phyloP scores from a whole-genome alignment of 495 filamentous ascomycete species.

The Xylaria scruposa region DNA sequence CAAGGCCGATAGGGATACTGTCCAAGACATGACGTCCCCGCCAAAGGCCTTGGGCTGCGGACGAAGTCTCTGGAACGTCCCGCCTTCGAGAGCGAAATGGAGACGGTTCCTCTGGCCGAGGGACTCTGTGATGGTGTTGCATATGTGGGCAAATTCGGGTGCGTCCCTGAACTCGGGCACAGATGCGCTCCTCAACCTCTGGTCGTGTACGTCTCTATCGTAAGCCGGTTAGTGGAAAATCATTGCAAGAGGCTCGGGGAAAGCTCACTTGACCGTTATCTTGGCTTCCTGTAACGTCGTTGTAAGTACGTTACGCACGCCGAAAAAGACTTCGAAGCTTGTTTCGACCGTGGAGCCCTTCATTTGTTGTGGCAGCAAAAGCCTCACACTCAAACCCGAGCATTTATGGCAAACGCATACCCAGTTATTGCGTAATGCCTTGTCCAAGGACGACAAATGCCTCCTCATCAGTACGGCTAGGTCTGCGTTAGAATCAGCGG shows the following conservation, averaged over 20 bases:
- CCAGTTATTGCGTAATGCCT: constrained; percentile 41
- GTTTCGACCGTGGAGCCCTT: constrained; percentile 1
- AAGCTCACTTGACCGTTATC: constrained; percentile 43
- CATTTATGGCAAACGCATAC: constrained; percentile 44
- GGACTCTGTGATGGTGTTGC: constrained; percentile 1
- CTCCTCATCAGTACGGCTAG: neutral
- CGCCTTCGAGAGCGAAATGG: constrained; percentile 37
- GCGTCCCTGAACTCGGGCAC: neutral
- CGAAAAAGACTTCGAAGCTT: constrained; percentile 28
- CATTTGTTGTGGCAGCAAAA: constrained; percentile 33
- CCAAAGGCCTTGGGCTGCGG: constrained; percentile 43
- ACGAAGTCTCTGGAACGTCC: constrained; percentile 38
- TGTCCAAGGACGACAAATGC: constrained; percentile 3
- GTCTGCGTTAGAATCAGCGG: neutral
- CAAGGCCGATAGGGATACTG: constrained; percentile 40
- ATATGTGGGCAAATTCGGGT: neutral
- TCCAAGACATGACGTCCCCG: constrained; percentile 32
- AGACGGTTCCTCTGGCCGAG: constrained; percentile 38
- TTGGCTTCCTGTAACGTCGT: constrained; percentile 41
- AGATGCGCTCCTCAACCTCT: neutral
- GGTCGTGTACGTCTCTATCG: neutral
- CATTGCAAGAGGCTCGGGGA: no score
- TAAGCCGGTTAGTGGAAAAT: no score
- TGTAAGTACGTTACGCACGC: constrained; percentile 37
- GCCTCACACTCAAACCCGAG: constrained; percentile 43